Evolutionary conservation across 345 rosid species (phyloP), one percentile per base, ranked within the genome.

Genomic region (Cardamine resedifolia): DNA sequence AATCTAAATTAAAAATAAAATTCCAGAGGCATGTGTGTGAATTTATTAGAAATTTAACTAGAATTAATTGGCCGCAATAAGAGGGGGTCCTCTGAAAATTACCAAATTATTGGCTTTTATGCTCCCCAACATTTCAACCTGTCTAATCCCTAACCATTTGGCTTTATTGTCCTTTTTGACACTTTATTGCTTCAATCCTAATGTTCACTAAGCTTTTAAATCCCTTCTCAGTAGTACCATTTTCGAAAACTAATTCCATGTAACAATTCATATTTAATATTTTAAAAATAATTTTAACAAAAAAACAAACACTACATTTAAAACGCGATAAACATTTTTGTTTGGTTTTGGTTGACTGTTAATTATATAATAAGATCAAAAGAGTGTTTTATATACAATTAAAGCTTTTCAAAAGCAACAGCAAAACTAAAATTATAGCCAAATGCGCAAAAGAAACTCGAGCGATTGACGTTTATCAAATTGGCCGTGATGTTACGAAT

Each of bases 121-220:
- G 80, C 73, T 71, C 80, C 76, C 80, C 72, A 71, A 66, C 64
- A 65, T 65, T 65, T 77, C 80, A 77, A 71, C 64, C 72, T 71
- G 80, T 77, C 80, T 77, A 71, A 77, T 77, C 80, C 80, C 76
- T 71, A 71, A 77, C 80, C 80, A 77, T 77, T 77, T 77, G 77
- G 80, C 80, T 77, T 77, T 77, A 71, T 47, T 58, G 68, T 59
- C 69, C 68, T 59, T 66, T 58, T 65, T 58, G 7, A 70, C 43
- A 65, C 77, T 71, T 77, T 66, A 58, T 77, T 77, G 80, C 72
- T 77, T 77, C 77, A 66, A 58, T 71, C 77, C 58, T 71, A 77
- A 77, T 71, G 80, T 77, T 76, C 79, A 76, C 79, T 38, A 49
- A 43, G 10, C 34, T 75, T 58, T 38, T 11, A 18, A 69, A 19